Conservation (phyloP, 345 rosid species). For the Eutrema heterophyllum region DNA sequence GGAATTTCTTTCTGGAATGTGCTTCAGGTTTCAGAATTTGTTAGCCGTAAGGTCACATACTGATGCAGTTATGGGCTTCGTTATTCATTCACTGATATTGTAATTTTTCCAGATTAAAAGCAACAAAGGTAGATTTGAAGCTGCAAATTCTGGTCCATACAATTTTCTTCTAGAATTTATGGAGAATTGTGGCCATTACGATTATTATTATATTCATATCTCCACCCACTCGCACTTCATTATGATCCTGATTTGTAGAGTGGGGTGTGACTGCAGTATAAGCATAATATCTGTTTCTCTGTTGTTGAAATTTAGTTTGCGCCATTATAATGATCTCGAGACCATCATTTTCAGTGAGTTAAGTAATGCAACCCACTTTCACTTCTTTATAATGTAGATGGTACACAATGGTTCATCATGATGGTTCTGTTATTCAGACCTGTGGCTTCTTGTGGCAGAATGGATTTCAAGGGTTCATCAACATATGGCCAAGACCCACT, state of each 20-base stretch:
- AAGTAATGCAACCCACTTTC: not conserved
- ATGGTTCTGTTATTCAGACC: conserved; percentile 67
- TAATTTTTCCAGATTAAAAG: not conserved
- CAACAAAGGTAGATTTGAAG: not conserved
- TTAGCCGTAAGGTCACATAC: not conserved
- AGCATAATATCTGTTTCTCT: not conserved
- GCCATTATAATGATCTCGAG: not conserved
- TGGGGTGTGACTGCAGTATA: not conserved
- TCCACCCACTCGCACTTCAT: not conserved
- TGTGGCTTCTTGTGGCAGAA: conserved; percentile 47
- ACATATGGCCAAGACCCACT: conserved; percentile 85
- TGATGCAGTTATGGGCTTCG: not conserved
- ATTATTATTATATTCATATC: not conserved
- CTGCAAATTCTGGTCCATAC: not conserved
- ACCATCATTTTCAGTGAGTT: not conserved
- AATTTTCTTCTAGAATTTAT: too few species aligned
- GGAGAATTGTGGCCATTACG: not conserved
- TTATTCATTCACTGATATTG: not conserved
- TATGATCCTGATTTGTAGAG: not conserved
- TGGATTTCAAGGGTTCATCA: conserved; percentile 64
- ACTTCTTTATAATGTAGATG: conserved; percentile 48
- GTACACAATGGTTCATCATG: conserved; percentile 94
- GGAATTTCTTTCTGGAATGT: not conserved
- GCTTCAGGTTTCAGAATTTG: not conserved
- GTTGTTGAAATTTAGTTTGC: not conserved